Percentiles rank a stretch among this genome's conserved stretches.
Evolutionary conservation across 495 filamentous ascomycete genomes (phyloP).

Genomic region (Neurospora hispaniola): DNA sequence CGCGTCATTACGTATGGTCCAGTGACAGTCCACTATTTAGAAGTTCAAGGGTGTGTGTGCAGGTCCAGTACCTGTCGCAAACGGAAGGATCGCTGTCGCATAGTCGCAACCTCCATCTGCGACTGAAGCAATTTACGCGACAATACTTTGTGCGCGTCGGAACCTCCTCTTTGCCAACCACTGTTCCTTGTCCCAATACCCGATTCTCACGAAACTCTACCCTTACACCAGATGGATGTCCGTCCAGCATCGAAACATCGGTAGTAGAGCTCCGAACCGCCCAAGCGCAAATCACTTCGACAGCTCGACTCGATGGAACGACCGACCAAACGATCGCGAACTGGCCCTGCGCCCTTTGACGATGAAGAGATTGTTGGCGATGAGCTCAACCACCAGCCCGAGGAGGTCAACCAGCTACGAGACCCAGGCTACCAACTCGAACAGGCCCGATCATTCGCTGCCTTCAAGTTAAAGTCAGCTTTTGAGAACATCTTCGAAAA

Average conservation of each 20-base stretch:
- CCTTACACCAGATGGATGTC: neutral
- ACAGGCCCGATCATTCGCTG: slow-evolving; percentile 48
- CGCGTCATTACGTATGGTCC: neutral
- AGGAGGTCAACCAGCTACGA: slow-evolving; percentile 31
- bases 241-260: neutral
- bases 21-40: neutral
- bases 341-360: slow-evolving; percentile 29
- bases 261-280: neutral
- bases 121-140: neutral
- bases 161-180: neutral
- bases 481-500: slow-evolving; percentile 85
- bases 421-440: slow-evolving; percentile 44
- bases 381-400: slow-evolving; percentile 31
- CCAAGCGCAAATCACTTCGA: neutral
- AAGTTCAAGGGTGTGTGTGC: neutral
- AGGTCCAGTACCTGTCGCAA: neutral
- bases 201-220: neutral
- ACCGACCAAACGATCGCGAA: slow-evolving; percentile 45
- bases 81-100: neutral
- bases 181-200: neutral
- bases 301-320: slow-evolving; percentile 39
- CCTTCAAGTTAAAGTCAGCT: slow-evolving; percentile 58
- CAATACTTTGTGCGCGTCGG: neutral
- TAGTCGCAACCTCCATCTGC: neutral
- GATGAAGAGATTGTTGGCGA: slow-evolving; percentile 32